These are phyloP conservation scores for Spergularia azorica DNA, from an alignment of 179 eudicot genomes.

Conservation along the genomic window DNA sequence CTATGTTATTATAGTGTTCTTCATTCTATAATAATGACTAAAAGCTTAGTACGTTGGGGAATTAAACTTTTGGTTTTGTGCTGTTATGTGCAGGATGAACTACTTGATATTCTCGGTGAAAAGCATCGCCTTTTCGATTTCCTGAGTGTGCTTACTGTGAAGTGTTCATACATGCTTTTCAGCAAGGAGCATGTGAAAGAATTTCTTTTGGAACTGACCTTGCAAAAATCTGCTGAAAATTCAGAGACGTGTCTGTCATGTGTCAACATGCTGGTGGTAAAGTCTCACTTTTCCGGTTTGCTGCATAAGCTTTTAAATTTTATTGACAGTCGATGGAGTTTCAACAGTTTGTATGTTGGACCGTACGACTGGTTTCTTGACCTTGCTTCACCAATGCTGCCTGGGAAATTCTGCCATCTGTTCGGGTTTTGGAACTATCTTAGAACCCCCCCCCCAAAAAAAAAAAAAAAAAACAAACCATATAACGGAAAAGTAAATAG, in stretches of 20 bases:
- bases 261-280: constrained; percentile 95
- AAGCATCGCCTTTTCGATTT: constrained; percentile 80
- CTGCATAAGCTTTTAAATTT: not conserved
- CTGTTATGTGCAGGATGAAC: constrained; percentile 63
- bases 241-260: constrained; percentile 64
- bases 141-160: constrained; percentile 67
- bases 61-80: constrained; percentile 6
- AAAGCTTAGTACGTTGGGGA: not conserved
- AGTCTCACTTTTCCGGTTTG: constrained; percentile 16
- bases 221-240: constrained; percentile 60
- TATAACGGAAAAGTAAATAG: not conserved
- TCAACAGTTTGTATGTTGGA: not conserved
- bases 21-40: not conserved
- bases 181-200: constrained; percentile 93
- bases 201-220: constrained; percentile 58
- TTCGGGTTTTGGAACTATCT: not conserved
- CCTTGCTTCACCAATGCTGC: not conserved
- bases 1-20: not conserved
- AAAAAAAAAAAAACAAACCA: too few species aligned
- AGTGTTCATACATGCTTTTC: constrained; percentile 89
- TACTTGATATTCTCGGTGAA: constrained; percentile 78
- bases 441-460: not conserved
- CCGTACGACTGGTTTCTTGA: not conserved
- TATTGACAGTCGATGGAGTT: not conserved
- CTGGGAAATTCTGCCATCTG: not conserved